Evolutionary conservation across 805 yeast genomes (phyloP).

Genomic region (Candida xiaguanensis): DNA sequence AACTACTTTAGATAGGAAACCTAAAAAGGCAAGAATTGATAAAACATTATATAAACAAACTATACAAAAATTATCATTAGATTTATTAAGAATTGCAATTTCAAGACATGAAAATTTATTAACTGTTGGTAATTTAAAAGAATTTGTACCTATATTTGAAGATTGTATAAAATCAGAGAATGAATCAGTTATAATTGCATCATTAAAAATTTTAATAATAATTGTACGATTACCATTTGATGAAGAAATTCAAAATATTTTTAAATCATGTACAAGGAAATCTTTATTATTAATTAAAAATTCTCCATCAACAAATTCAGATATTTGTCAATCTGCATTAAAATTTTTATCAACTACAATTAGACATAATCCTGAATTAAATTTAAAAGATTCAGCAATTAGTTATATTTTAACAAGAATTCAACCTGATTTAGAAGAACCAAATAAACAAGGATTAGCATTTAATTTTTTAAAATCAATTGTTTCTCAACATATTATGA

Average conservation of each 20-base stretch:
- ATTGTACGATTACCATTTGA: slow-evolving; percentile 62
- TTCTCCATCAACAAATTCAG: slow-evolving; percentile 73
- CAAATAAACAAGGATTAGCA: slow-evolving; percentile 82
- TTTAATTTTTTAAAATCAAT: slow-evolving; percentile 79
- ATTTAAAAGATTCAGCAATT: slow-evolving; percentile 65
- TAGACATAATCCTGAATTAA: slow-evolving; percentile 62
- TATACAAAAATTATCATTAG: slow-evolving; percentile 73
- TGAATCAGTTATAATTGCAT: slow-evolving; percentile 72
- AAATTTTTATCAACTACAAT: slow-evolving; percentile 70
- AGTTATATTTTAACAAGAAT: slow-evolving; percentile 69
- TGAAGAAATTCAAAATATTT: slow-evolving; percentile 45
- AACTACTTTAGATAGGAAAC: slow-evolving; percentile 66
- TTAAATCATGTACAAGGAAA: slow-evolving; percentile 58
- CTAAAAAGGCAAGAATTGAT: slow-evolving; percentile 50
- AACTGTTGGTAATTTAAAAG: slow-evolving; percentile 57
- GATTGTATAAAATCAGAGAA: slow-evolving; percentile 58
- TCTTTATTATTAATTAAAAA: slow-evolving; percentile 65
- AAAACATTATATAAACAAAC: slow-evolving; percentile 54
- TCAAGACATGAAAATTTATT: slow-evolving; percentile 58
- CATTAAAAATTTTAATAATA: slow-evolving; percentile 59
- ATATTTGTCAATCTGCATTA: slow-evolving; percentile 75
- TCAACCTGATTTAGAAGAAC: slow-evolving; percentile 86
- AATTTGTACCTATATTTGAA: slow-evolving; percentile 72
- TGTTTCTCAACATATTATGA: slow-evolving; percentile 65
- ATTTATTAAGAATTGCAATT: slow-evolving; percentile 68